These are phyloP conservation scores for Colletotrichum sp. DNA, from an alignment of 2,329 filamentous ascomycete species.

Conservation along the genomic window DNA sequence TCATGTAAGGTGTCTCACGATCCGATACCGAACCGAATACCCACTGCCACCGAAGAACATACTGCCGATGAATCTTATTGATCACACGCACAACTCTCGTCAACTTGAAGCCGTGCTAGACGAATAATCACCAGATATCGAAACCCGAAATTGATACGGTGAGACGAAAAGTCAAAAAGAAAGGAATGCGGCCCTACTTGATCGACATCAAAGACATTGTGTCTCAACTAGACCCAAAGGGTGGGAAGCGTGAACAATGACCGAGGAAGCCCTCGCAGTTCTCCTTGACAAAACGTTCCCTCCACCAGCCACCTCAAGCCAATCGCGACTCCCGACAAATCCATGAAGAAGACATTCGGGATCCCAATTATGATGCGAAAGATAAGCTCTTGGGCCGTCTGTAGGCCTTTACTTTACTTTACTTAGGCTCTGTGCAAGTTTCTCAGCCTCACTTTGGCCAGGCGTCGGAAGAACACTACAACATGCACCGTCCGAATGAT, in stretches of 20 bases:
- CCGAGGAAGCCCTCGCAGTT: background rate
- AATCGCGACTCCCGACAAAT: background rate
- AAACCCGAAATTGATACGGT: background rate
- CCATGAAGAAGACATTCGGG: background rate
- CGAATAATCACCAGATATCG: background rate
- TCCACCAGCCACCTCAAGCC: background rate
- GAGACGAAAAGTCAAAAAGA: background rate
- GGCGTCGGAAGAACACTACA: background rate
- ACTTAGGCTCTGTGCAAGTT: background rate
- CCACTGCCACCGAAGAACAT: background rate
- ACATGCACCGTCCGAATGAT: background rate
- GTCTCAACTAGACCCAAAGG: background rate
- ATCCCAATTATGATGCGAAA: background rate
- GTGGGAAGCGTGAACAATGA: background rate
- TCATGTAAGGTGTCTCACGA: background rate
- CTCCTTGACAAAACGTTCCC: background rate
- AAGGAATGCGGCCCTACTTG: background rate
- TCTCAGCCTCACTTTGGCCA: background rate
- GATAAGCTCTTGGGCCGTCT: background rate
- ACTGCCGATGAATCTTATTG: fast-evolving
- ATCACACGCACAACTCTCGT: background rate
- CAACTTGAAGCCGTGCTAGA: background rate
- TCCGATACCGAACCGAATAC: background rate
- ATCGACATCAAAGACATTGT: background rate
- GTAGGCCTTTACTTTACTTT: background rate